Percentiles rank a stretch among this genome's conserved stretches.
These are phyloP conservation scores for Peterozyma xylosa DNA, from an alignment of 805 yeast genomes.

Conservation along the genomic window DNA sequence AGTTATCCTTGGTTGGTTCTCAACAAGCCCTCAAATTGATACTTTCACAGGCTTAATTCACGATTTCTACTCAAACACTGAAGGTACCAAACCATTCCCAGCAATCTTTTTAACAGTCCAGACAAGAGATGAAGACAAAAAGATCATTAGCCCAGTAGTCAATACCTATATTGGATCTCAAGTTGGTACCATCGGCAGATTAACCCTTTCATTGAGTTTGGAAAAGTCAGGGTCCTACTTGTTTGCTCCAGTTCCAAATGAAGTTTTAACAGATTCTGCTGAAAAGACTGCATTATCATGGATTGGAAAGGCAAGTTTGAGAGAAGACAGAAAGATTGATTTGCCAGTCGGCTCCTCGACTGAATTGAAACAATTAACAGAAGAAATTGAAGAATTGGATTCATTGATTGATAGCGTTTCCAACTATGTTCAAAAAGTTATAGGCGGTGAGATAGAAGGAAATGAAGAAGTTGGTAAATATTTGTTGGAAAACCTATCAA, in stretches of 20 bases:
- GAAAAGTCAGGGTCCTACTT: conserved; percentile 44
- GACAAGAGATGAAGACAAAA: conserved; percentile 39
- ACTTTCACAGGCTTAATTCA: conserved; percentile 71
- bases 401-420: conserved; percentile 41
- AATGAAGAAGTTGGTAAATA: conserved; percentile 59
- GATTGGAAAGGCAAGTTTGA: conserved; percentile 29
- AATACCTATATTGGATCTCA: conserved; percentile 73
- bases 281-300: conserved; percentile 54
- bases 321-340: conserved; percentile 22
- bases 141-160: conserved; percentile 46
- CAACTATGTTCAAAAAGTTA: conserved; percentile 35
- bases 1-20: conserved; percentile 81
- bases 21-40: conserved; percentile 51
- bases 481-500: conserved; percentile 49
- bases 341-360: conserved; percentile 26
- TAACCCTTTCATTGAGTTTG: conserved; percentile 27
- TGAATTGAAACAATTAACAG: conserved; percentile 37
- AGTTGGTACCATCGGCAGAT: conserved; percentile 45
- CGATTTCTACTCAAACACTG: conserved; percentile 67
- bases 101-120: conserved; percentile 75
- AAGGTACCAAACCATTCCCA: conserved; percentile 64
- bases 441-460: conserved; percentile 34
- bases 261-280: conserved; percentile 42
- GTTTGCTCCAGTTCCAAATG: conserved; percentile 71
- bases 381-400: conserved; percentile 38